phyloP scores from a whole-genome alignment of 1,284 basidiomycete genomes.

The Trichosporon ovoides region DNA sequence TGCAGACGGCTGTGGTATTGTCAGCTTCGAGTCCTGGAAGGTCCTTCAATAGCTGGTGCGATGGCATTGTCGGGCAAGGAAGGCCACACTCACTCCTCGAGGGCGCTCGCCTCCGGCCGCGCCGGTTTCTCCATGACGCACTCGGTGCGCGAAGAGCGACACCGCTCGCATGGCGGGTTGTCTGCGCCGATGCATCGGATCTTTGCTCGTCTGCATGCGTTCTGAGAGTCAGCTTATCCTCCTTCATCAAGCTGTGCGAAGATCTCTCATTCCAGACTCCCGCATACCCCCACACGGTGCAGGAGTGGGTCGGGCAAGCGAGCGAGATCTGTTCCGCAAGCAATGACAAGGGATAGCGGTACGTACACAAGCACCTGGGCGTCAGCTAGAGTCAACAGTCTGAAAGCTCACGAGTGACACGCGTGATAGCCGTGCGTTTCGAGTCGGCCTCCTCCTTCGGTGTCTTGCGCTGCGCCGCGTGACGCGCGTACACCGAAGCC shows the following conservation, averaged over 20 bases:
- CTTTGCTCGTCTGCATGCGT: slow-evolving; percentile 42
- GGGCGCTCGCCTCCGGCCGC: slow-evolving; percentile 56
- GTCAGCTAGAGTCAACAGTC: neutral
- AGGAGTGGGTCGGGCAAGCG: neutral
- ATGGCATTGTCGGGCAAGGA: no score
- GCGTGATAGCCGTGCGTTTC: slow-evolving; percentile 4
- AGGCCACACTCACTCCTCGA: slow-evolving; percentile 70
- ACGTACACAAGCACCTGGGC: slow-evolving; percentile 10
- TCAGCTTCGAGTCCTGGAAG: no score
- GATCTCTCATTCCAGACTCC: no score
- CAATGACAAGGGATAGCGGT: no score
- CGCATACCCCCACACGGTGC: no score
- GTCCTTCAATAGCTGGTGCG: no score
- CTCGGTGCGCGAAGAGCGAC: slow-evolving; percentile 69
- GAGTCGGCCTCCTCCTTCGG: neutral
- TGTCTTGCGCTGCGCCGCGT: neutral
- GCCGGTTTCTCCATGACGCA: slow-evolving; percentile 83
- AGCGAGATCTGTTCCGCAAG: no score
- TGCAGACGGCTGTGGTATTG: slow-evolving; percentile 66
- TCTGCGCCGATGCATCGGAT: slow-evolving; percentile 62
- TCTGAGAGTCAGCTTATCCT: slow-evolving; percentile 18
- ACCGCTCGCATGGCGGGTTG: slow-evolving; percentile 77
- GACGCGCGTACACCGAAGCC: slow-evolving; percentile 2
- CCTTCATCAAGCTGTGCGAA: no score
- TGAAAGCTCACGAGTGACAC: slow-evolving; percentile 6